phyloP scores from a whole-genome alignment of 495 filamentous ascomycete species.

The Aspergillus nanangensis region DNA sequence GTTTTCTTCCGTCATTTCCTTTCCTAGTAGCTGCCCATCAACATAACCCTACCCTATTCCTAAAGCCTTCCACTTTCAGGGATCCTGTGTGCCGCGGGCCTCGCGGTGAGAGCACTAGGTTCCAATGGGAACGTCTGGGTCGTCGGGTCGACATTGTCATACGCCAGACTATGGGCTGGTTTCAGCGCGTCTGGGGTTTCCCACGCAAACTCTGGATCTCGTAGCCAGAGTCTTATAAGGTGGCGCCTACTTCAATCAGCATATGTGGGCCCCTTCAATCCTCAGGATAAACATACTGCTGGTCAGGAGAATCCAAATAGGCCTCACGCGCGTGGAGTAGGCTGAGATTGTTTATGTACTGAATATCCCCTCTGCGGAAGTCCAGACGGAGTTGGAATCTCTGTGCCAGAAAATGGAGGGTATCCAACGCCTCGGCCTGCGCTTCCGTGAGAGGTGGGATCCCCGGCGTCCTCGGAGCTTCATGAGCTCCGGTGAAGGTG shows the following conservation, averaged over 20 bases:
- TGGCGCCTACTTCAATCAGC: conserved; percentile 54
- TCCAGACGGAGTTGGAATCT: conserved; percentile 42
- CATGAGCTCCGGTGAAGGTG: conserved; percentile 50
- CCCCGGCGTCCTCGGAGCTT: conserved; percentile 36
- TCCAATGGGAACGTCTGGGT: conserved; percentile 50
- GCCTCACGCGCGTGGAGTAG: conserved; percentile 49
- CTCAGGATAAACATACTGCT: conserved; percentile 12
- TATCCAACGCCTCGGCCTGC: conserved; percentile 61
- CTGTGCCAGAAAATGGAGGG: conserved; percentile 55
- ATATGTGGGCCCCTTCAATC: too few relatives aligned
- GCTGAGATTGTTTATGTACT: conserved; percentile 67
- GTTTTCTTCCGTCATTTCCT: too few relatives aligned
- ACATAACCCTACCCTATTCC: too few relatives aligned
- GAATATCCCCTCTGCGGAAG: conserved; percentile 62
- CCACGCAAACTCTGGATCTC: conserved; percentile 54
- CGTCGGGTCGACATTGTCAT: conserved; percentile 42
- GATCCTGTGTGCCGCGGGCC: too few relatives aligned
- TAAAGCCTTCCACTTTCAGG: too few relatives aligned
- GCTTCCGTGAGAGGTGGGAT: conserved; percentile 56
- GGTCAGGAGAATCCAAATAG: conserved; percentile 11
- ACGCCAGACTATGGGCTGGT: conserved; percentile 45
- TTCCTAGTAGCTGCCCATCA: too few relatives aligned
- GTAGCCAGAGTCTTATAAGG: conserved; percentile 54
- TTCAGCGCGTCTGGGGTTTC: conserved; percentile 40
- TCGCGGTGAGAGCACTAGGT: too few relatives aligned